These are phyloP conservation scores for Sugiyamaella novakii DNA, from an alignment of 1,139 yeast genomes.

Conservation along the genomic window DNA sequence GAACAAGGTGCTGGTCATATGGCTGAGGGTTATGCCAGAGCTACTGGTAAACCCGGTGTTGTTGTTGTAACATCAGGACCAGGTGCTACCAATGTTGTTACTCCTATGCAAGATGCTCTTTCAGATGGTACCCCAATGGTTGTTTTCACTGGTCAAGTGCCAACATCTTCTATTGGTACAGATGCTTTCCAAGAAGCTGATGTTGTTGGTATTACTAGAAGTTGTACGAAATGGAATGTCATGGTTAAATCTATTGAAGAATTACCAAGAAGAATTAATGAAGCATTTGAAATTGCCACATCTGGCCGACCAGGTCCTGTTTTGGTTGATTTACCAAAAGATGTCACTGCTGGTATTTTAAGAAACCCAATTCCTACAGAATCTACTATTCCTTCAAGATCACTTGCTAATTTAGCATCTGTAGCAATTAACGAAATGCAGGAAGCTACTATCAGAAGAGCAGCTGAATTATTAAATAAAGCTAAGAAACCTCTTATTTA, in stretches of 20 bases:
- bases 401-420: constrained; percentile 70
- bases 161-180: constrained; percentile 93
- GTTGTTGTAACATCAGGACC: constrained; percentile 98
- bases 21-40: constrained; percentile 99
- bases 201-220: constrained; percentile 92
- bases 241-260: constrained; percentile 96
- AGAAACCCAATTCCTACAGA: constrained; percentile 85
- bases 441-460: constrained; percentile 68
- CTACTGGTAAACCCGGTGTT: constrained; percentile 96
- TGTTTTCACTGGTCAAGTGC: constrained; percentile 97
- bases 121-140: constrained; percentile 97
- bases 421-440: constrained; percentile 77
- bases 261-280: constrained; percentile 92
- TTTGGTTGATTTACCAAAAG: constrained; percentile 94
- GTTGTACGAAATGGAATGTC: constrained; percentile 98
- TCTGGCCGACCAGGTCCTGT: constrained; percentile 99
- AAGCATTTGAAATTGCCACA: constrained; percentile 96
- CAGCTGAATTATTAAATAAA: constrained; percentile 74
- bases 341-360: constrained; percentile 90
- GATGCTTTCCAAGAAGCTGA: constrained; percentile 99
- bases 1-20: constrained; percentile 99
- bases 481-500: constrained; percentile 89
- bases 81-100: constrained; percentile 96
- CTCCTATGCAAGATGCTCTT: constrained; percentile 97
- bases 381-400: constrained; percentile 79